Evolutionary conservation across 1,139 yeast genomes (phyloP), one percentile per base, ranked within the genome.

Genomic region (Sugiyamaella castrensis): DNA sequence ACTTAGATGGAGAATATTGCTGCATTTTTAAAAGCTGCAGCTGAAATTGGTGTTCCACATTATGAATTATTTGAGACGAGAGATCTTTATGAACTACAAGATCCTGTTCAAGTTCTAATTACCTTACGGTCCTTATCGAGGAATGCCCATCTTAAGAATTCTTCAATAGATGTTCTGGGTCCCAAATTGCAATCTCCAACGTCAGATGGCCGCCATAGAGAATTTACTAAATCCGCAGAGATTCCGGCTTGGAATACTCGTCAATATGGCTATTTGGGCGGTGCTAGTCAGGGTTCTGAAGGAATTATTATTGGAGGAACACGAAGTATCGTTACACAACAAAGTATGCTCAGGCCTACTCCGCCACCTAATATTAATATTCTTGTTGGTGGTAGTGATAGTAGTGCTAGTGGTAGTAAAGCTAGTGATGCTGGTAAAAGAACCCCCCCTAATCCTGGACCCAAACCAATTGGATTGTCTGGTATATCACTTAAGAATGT

Each of bases 31-130:
- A 67, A 72, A 12, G 70, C 70, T 2, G 78, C 83, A 44, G 81
- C 87, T 48, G 76, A 80, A 53, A 70, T 83, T 40, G 92, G 94
- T 1, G 82, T 88, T 2, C 88, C 92, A 4, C 87, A 85, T 55
- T 91, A 87, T 62, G 96, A 88, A 63, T 70, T 85, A 42, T 88
- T 88, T 63, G 92, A 85, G 58, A 87, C 96, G 0, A 78, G 85
- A 7, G 96, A 88, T 62, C 71, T 88, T 52, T 87, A 71, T 58
- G 96, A 88, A 61, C 67, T 70, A 32, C 76, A 78, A 56, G 95
- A 88, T 64, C 89, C 92, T 0, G 83, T 86, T 44, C 91, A 84
- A 57, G 88, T 88, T 4, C 69, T 84, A 13, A 81, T 86, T 54
- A 79, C 94, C 0, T 70, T 88, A 40, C 81, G 86, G 61, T 80